Evolutionary conservation across 495 filamentous ascomycete species (phyloP).

Genomic region (Bombardia bombarda): DNA sequence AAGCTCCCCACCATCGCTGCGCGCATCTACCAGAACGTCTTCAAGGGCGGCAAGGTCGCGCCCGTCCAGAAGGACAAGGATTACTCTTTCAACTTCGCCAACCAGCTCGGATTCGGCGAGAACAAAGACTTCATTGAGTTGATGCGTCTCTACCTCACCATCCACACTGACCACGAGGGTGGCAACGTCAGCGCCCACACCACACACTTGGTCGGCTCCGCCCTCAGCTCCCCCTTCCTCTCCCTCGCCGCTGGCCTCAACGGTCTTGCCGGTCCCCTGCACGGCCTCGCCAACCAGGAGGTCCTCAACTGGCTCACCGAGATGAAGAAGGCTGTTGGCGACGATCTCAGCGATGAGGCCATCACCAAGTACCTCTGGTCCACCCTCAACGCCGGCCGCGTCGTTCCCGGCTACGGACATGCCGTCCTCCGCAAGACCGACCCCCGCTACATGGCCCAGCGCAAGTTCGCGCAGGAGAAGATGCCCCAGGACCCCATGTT

Average conservation of each 20-base stretch:
- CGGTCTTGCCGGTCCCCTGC: slow-evolving; percentile 93
- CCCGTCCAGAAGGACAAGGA: slow-evolving; percentile 96
- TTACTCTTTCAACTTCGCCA: slow-evolving; percentile 96
- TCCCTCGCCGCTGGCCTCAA: slow-evolving; percentile 94
- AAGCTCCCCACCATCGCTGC: slow-evolving; percentile 97
- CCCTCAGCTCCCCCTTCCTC: slow-evolving; percentile 94
- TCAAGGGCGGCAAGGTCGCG: slow-evolving; percentile 98
- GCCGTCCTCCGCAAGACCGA: slow-evolving; percentile 99
- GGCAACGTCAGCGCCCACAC: slow-evolving; percentile 98
- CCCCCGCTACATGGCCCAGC: slow-evolving; percentile 94
- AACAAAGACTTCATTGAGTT: slow-evolving; percentile 98
- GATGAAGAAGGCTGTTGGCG: slow-evolving; percentile 95
- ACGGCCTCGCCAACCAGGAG: slow-evolving; percentile 99
- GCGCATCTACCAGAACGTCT: slow-evolving; percentile 98
- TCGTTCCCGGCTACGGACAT: slow-evolving; percentile 97
- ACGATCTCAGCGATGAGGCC: slow-evolving; percentile 86
- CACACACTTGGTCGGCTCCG: slow-evolving; percentile 94
- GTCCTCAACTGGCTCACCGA: slow-evolving; percentile 96
- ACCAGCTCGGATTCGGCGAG: slow-evolving; percentile 91
- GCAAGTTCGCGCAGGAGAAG: slow-evolving; percentile 82
- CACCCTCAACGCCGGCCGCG: slow-evolving; percentile 88
- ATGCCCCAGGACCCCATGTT: slow-evolving; percentile 97
- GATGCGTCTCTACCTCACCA: slow-evolving; percentile 96
- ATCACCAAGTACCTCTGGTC: slow-evolving; percentile 98
- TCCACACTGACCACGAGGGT: slow-evolving; percentile 98